These are phyloP conservation scores for Russula abietina DNA, from an alignment of 768 basidiomycete species.

Conservation along the genomic window DNA sequence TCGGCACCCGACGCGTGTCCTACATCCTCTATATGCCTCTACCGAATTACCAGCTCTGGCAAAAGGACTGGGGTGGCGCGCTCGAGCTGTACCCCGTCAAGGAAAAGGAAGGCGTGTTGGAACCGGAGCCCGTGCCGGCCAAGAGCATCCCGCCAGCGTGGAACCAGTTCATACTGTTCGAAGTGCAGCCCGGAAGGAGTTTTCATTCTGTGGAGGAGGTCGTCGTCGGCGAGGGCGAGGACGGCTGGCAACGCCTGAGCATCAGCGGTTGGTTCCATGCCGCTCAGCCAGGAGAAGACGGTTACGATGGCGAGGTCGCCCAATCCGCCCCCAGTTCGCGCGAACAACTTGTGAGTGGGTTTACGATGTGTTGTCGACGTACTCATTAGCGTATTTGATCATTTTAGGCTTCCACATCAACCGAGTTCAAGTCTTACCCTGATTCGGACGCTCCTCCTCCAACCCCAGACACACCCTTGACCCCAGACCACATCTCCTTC, in stretches of 20 bases:
- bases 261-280: slow-evolving; percentile 98
- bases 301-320: slow-evolving; percentile 53
- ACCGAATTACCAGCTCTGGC: slow-evolving; percentile 69
- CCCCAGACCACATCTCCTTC: slow-evolving; percentile 57
- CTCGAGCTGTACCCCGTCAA: slow-evolving; percentile 84
- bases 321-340: slow-evolving; percentile 66
- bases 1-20: slow-evolving; percentile 86
- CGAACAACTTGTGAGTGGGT: slow-evolving; percentile 78
- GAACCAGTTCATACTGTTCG: slow-evolving; percentile 86
- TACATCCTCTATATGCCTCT: slow-evolving; percentile 97
- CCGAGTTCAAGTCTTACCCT: slow-evolving; percentile 46
- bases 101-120: slow-evolving; percentile 47
- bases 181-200: slow-evolving; percentile 91
- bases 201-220: slow-evolving; percentile 98
- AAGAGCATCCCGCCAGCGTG: slow-evolving; percentile 73
- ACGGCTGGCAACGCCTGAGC: slow-evolving; percentile 70
- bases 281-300: slow-evolving; percentile 86
- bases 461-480: slow-evolving; percentile 48
- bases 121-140: slow-evolving; percentile 59
- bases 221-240: slow-evolving; percentile 68
- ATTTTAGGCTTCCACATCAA: slow-evolving; percentile 54
- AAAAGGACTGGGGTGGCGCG: slow-evolving; percentile 86
- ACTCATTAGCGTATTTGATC: slow-evolving; percentile 19
- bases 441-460: slow-evolving; percentile 40
- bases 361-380: not conserved